Conservation (phyloP, 2,329 filamentous ascomycete genomes). For the Botrytis cinerea region DNA sequence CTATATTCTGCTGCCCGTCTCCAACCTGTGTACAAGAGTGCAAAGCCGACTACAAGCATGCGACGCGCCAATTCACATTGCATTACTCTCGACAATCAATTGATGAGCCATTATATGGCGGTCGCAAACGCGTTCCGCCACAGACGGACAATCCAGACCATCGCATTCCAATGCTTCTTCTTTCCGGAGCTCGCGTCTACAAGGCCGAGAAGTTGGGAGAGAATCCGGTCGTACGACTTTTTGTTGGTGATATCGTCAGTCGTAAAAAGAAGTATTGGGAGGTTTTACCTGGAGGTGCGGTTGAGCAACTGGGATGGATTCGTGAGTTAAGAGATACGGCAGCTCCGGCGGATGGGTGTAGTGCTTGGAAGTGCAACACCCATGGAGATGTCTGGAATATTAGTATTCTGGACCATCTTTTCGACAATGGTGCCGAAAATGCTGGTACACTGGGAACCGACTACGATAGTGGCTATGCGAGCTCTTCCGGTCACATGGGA, state of each 20-base stretch:
- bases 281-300: background rate
- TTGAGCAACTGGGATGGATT: background rate
- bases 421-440: background rate
- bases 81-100: background rate
- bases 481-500: background rate
- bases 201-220: background rate
- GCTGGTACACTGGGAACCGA: too few species aligned
- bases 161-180: background rate
- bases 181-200: background rate
- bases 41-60: background rate
- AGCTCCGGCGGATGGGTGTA: background rate
- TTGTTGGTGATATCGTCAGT: background rate
- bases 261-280: conserved; percentile 18
- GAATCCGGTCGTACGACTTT: background rate
- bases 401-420: background rate
- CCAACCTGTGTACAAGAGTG: background rate
- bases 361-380: conserved; percentile 7
- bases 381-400: conserved; percentile 7
- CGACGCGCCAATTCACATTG: background rate
- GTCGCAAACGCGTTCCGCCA: background rate
- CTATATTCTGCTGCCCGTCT: conserved; percentile 12
- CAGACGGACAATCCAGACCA: background rate
- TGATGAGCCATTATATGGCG: background rate
- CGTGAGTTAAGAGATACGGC: background rate
- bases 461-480: background rate